Evolutionary conservation across 2,329 filamentous ascomycete species (phyloP).

Genomic region (Aureobasidium sp.): DNA sequence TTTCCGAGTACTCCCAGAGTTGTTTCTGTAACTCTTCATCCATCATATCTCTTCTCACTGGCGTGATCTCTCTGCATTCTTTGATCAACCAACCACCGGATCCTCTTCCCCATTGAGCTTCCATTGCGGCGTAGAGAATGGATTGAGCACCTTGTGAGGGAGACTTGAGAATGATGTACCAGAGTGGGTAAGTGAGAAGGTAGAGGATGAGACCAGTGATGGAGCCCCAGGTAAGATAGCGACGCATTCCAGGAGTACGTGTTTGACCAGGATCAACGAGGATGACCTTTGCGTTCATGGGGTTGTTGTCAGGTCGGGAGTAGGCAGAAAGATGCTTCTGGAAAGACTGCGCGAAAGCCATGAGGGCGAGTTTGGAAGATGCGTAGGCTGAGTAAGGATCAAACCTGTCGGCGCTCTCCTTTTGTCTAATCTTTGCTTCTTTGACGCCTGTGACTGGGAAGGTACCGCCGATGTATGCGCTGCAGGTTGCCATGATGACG

Average conservation of each 20-base stretch:
- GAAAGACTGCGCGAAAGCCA: constrained; percentile 89
- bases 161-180: constrained; percentile 92
- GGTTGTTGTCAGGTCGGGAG: constrained; percentile 82
- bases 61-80: constrained; percentile 86
- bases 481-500: constrained; percentile 87
- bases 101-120: constrained; percentile 71
- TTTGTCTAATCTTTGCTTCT: constrained; percentile 58
- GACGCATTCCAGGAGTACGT: constrained; percentile 86
- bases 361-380: constrained; percentile 74
- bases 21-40: constrained; percentile 85
- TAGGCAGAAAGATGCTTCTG: constrained; percentile 93
- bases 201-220: constrained; percentile 84
- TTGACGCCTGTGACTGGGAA: constrained; percentile 49
- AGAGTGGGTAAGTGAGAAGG: constrained; percentile 78
- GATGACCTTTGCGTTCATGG: constrained; percentile 84
- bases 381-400: constrained; percentile 52
- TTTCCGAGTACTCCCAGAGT: constrained; percentile 91
- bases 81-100: constrained; percentile 81
- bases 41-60: constrained; percentile 75
- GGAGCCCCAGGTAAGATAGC: constrained; percentile 88
- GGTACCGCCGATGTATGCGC: constrained; percentile 84
- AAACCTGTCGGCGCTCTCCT: constrained; percentile 60
- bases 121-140: constrained; percentile 88
- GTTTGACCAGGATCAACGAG: constrained; percentile 88
- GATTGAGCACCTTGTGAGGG: constrained; percentile 87